Conservation (phyloP, 2,329 filamentous ascomycete species). For the Aureobasidium sp. region DNA sequence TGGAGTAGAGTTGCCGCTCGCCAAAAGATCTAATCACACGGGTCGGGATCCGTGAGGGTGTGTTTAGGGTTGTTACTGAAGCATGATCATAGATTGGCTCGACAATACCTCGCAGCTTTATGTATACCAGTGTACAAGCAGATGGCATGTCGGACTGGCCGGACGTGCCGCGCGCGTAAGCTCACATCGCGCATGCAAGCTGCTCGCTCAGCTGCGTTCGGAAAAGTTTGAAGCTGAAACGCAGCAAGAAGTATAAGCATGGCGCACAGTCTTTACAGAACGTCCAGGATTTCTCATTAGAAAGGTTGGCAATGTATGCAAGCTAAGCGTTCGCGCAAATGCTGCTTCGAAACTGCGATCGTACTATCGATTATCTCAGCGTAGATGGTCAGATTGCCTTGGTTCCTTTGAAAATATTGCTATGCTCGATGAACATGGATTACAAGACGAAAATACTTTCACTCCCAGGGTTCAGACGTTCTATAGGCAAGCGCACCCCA, state of each 20-base stretch:
- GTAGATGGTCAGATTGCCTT: too few species aligned
- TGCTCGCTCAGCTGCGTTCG: background rate
- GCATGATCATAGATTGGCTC: too few species aligned
- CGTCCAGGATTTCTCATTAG: background rate
- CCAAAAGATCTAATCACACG: background rate
- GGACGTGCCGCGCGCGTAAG: background rate
- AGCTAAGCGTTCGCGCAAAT: too few species aligned
- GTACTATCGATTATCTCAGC: too few species aligned
- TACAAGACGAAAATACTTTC: too few species aligned
- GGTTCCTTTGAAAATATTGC: too few species aligned
- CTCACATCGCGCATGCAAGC: background rate
- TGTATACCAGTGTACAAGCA: background rate
- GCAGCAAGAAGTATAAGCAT: background rate
- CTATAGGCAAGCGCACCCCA: background rate
- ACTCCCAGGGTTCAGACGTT: background rate
- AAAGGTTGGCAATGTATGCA: too few species aligned
- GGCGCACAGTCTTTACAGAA: background rate
- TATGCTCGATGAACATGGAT: too few species aligned
- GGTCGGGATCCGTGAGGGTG: background rate
- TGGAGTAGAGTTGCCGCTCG: background rate
- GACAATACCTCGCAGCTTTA: background rate
- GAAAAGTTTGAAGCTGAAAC: background rate
- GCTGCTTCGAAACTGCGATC: too few species aligned
- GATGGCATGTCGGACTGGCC: background rate
- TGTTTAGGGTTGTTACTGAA: background rate